Percentiles rank a stretch among this genome's conserved stretches.
phyloP scores from a whole-genome alignment of 1,284 basidiomycete species.

The Sphaerobolus stellatus region DNA sequence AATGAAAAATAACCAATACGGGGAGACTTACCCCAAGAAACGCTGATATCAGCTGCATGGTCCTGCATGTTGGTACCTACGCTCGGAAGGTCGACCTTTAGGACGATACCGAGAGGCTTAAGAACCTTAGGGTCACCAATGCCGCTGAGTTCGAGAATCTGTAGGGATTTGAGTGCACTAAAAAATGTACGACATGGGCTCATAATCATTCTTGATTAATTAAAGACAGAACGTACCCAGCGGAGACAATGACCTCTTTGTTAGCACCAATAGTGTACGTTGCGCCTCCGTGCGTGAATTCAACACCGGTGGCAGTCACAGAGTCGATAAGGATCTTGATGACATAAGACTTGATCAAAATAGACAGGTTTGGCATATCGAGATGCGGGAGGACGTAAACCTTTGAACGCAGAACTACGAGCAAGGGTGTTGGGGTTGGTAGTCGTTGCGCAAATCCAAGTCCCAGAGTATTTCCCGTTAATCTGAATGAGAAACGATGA shows the following conservation, averaged over 20 bases:
- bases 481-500: not conserved
- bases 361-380: slow-evolving; percentile 16
- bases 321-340: slow-evolving; percentile 13
- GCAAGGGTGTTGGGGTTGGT: not conserved
- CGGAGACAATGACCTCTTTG: slow-evolving; percentile 27
- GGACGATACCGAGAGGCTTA: slow-evolving; percentile 28
- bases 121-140: slow-evolving; percentile 35
- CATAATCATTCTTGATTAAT: not conserved
- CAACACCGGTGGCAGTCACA: slow-evolving; percentile 29
- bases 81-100: slow-evolving; percentile 34
- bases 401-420: not conserved
- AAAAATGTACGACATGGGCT: not conserved
- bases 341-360: slow-evolving; percentile 20
- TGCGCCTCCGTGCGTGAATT: slow-evolving; percentile 24
- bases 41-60: slow-evolving; percentile 18
- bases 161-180: slow-evolving; percentile 28
- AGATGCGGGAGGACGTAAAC: not conserved
- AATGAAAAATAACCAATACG: too few relatives aligned
- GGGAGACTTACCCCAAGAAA: not conserved
- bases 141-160: slow-evolving; percentile 41
- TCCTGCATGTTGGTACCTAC: slow-evolving; percentile 36
- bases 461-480: not conserved
- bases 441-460: not conserved
- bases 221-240: slow-evolving; percentile 18
- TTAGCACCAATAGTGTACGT: slow-evolving; percentile 21